A percentile compares a stretch with the other conserved stretches of the same genome.
Conservation (phyloP, 1,284 basidiomycete species). For the Trametes sp. region DNA sequence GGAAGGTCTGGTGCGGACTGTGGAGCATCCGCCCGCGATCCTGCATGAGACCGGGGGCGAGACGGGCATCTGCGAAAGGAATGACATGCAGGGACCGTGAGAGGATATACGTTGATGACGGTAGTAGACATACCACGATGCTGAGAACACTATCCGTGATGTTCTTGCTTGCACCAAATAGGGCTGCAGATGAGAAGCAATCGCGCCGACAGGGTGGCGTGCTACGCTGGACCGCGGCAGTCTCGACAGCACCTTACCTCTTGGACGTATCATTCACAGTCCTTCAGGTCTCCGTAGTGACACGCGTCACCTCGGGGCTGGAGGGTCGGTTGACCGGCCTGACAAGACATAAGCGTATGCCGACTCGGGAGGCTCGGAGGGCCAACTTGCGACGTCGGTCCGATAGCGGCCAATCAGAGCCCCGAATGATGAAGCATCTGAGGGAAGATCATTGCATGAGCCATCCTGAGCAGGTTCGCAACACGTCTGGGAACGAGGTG, state of each 20-base stretch:
- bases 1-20: neutral
- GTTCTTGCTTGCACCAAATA: neutral
- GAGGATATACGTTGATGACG: neutral
- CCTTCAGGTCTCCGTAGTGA: neutral
- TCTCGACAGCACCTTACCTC: too few species aligned
- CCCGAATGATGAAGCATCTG: slow-evolving; percentile 7
- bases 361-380: neutral
- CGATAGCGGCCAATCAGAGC: slow-evolving; percentile 3
- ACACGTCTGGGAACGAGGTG: slow-evolving; percentile 18
- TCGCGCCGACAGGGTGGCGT: neutral
- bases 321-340: neutral
- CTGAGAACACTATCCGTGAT: neutral
- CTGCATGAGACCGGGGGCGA: slow-evolving; percentile 3
- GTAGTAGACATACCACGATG: neutral
- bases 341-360: neutral
- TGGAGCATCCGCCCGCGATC: slow-evolving; percentile 8
- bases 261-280: neutral
- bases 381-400: neutral
- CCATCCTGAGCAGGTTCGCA: neutral
- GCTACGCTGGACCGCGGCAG: neutral
- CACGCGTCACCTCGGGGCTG: neutral
- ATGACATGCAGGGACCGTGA: neutral
- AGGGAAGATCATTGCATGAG: slow-evolving; percentile 5
- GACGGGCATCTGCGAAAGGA: neutral
- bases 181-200: neutral